These are phyloP conservation scores for Brassica juncea DNA, from an alignment of 345 rosid species.

Conservation along the genomic window DNA sequence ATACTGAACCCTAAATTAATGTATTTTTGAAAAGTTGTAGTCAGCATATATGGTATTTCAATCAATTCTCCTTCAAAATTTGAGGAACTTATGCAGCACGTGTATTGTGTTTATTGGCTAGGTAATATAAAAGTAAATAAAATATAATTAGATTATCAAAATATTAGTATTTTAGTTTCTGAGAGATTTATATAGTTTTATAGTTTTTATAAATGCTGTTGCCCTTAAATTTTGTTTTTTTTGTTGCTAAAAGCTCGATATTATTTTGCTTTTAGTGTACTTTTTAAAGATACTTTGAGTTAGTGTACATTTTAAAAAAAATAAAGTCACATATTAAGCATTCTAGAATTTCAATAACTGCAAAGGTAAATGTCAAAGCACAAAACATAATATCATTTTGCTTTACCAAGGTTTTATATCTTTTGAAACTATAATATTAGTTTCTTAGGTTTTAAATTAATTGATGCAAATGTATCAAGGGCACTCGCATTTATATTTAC, in stretches of 20 bases:
- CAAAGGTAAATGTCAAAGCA: not conserved
- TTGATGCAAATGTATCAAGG: not conserved
- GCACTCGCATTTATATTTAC: no score
- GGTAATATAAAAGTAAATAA: not conserved
- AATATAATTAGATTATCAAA: not conserved
- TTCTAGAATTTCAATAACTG: not conserved
- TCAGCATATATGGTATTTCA: no score
- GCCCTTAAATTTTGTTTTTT: not conserved
- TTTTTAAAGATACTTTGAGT: not conserved
- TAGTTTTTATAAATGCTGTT: not conserved
- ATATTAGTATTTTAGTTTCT: not conserved
- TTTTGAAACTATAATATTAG: no score
- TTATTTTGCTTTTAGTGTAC: not conserved
- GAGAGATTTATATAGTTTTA: not conserved
- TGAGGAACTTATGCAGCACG: not conserved
- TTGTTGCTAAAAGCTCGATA: not conserved
- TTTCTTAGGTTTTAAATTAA: no score
- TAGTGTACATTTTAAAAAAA: not conserved
- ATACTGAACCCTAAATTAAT: not conserved
- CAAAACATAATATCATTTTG: not conserved
- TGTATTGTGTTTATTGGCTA: not conserved
- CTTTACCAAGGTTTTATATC: not conserved
- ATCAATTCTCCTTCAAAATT: not conserved
- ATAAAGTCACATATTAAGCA: not conserved
- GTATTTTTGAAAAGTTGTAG: no score